Evolutionary conservation across 192 early-diverging fungal species (phyloP).

Genomic region (Rhizophagus sp.): DNA sequence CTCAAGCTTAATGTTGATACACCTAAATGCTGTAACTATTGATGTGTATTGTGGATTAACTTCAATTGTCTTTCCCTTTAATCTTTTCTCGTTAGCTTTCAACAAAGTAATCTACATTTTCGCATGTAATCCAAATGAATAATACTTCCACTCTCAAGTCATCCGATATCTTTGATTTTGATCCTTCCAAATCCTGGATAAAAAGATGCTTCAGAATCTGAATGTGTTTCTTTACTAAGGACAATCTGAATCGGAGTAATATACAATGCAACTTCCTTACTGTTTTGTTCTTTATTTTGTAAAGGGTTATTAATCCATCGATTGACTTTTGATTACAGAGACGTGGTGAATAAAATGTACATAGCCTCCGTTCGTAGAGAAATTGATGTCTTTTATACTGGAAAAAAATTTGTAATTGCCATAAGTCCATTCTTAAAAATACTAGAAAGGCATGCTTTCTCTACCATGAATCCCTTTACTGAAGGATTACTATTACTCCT

Average conservation of each 20-base stretch:
- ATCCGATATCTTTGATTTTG: no score
- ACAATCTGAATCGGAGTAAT: no score
- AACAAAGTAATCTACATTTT: no score
- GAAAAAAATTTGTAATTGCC: background rate
- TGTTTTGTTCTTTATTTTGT: no score
- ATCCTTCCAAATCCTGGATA: no score
- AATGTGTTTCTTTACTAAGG: no score
- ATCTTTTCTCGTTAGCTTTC: no score
- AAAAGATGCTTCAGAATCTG: no score
- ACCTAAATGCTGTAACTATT: background rate
- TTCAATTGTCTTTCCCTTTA: background rate
- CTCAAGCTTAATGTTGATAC: background rate
- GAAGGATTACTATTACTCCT: background rate
- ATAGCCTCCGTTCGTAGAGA: background rate
- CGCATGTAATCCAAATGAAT: no score
- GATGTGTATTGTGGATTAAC: background rate
- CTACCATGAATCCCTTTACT: background rate
- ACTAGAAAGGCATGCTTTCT: conserved; percentile 6
- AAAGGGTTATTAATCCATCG: conserved; percentile 4
- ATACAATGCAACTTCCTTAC: no score
- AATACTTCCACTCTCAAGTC: no score
- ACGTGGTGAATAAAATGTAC: conserved; percentile 13
- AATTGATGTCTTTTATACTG: background rate
- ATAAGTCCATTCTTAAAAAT: background rate
- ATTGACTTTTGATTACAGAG: conserved; percentile 12